Evolutionary conservation across 352 stramenopile genomes (phyloP), one percentile per base, ranked within the genome.

Genomic region (Phytopythium oedochilum): DNA sequence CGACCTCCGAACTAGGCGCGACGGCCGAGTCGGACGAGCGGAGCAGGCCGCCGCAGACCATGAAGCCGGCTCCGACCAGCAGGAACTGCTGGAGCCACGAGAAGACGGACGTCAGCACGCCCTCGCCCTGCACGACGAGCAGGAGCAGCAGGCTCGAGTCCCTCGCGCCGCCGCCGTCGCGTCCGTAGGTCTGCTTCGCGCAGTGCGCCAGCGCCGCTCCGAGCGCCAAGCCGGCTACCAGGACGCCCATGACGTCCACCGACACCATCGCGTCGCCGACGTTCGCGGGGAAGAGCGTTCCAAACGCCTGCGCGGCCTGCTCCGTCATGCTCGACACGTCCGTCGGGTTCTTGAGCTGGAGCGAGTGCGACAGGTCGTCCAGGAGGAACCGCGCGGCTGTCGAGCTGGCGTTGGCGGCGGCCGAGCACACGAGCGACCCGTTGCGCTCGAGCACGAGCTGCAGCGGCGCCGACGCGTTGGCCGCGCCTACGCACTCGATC

Each of bases 81-180:
- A 86, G 57, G 22, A 66, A 56, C 35, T 59, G 68, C 0, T 82
- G 66, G 20, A 87, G 31, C 38, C 53, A 70, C 32, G 63, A 64
- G 1, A 85, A 39, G n/a, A 78, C 39, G 9, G 66, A 46, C 43
- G 75, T 84, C 3, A 75, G 38, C 43, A 75, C 58, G 20, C 70
- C 59, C 45, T 88, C 74, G 20, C 43, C 45, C 47, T 86, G 76
- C 35, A 70, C 61, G 17, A 76, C 25, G 5, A 89, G 59, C 46
- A 82, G 54, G 35, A 88, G 67, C 20, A 89, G 43, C 29, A 85
- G 36, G 6, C 71, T 71, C 28, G 71, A 70, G 14, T 66, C 22
- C 25, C 64, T 36, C 31, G 59, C 55, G 35, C 53, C 53, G 14
- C 57, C 42, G 17, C 48, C n/a, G 34, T 55, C 53, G 42, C 38